Base-by-base conservation (phyloP, 306 rosid species). In the Myrica gale region DNA sequence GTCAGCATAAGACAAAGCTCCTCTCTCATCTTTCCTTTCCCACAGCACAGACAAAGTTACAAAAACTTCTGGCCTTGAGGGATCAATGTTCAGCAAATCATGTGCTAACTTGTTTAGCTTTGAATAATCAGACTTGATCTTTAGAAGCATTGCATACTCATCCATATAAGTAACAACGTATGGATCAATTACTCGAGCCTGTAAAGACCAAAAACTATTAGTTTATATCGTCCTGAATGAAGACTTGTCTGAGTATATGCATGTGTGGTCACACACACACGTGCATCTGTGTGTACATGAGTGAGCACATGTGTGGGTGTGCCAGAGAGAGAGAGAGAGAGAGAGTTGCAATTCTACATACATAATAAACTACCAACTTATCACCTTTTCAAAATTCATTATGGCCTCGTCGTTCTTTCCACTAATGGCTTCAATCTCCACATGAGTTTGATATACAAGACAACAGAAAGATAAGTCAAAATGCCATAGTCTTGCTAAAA, bases 391-490 rank as follows among this genome's bases (percentile, higher is more conserved):
- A 81, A 96, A 96, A 86, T 90, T 92, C 88, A 87, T 79, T 54
- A 92, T 86, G 71, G 99, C 99, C 83, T 96, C 99, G 17, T 96
- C 99, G n/a, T 87, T 96, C 80, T 92, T 96, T 76, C 99, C 99
- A 68, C 86, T 85, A 69, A 92, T 88, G 71, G 98, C 97, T 86
- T 96, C 99, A 84, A 96, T 92, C 99, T 96, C 85, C 82, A 86
- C 42, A 73, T 69, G 48, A 9, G 69, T 84, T 54, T 71, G 48
- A 66, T 43, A 19, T 17, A 42, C 70, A 42, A 63, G 63, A 11
- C 61, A 21, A 76, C 26, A 68, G 68, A 74, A 41, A 69, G 7
- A 41, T 17, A 71, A 60, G 75, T 74, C 41, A 82, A 47, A 76
- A 78, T 56, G n/a, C 9, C 61, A 48, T 45, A 4, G 17, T 61